phyloP scores from a whole-genome alignment of 352 stramenopile genomes.

The Globisporangium echinulatum region DNA sequence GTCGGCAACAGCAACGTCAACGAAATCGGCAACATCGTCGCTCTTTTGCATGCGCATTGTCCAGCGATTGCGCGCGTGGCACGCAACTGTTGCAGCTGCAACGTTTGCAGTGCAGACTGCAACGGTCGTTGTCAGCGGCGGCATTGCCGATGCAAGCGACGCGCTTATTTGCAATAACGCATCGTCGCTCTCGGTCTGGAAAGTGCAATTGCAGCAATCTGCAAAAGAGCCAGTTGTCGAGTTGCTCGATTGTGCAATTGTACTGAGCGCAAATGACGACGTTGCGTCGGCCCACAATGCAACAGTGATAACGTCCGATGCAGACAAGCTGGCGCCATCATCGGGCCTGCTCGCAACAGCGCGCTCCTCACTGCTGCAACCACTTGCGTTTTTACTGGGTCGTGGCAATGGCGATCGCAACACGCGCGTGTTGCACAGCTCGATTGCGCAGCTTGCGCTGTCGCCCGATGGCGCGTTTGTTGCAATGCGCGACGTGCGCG shows the following conservation, averaged over 20 bases:
- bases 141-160: constrained; percentile 44
- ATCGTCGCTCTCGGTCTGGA: constrained; percentile 67
- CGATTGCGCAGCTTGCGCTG: constrained; percentile 36
- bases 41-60: constrained; percentile 34
- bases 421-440: constrained; percentile 18
- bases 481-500: constrained; percentile 41
- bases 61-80: constrained; percentile 51
- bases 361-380: constrained; percentile 22
- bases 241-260: constrained; percentile 65
- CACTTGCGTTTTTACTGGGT: constrained; percentile 38
- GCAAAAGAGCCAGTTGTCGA: constrained; percentile 32
- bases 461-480: constrained; percentile 43
- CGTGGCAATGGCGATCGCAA: constrained; percentile 8
- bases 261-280: constrained; percentile 18
- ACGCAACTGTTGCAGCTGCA: constrained; percentile 39
- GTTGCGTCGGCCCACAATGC: too few relatives aligned
- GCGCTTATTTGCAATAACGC: constrained; percentile 37
- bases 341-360: constrained; percentile 8
- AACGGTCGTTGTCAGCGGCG: constrained; percentile 50
- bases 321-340: background rate
- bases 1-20: background rate
- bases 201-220: constrained; percentile 11
- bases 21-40: background rate
- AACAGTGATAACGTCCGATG: background rate
- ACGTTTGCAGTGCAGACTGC: constrained; percentile 28